Evolutionary conservation across 2,329 filamentous ascomycete species (phyloP).

Genomic region (Apiospora aurea): DNA sequence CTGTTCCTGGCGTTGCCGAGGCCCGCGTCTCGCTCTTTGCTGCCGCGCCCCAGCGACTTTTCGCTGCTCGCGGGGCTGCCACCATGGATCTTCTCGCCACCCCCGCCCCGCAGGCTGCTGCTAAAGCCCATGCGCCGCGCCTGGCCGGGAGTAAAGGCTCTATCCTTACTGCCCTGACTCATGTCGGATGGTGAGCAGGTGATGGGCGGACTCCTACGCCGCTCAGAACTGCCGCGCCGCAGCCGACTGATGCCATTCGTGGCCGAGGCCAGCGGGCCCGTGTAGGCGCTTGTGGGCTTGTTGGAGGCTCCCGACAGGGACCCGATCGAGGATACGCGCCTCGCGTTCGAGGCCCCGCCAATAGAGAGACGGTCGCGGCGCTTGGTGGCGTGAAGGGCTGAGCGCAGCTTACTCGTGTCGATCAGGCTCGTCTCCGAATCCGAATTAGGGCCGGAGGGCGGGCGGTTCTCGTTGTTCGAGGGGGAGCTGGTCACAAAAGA

Average conservation of each 20-base stretch:
- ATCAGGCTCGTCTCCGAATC: constrained; percentile 59
- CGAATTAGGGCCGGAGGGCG: constrained; percentile 51
- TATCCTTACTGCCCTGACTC: constrained; percentile 35
- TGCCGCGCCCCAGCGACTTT: constrained; percentile 31
- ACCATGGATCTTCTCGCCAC: constrained; percentile 28
- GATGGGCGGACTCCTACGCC: constrained; percentile 60
- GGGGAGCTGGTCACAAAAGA: constrained; percentile 28
- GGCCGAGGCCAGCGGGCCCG: constrained; percentile 54
- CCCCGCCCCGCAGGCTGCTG: constrained; percentile 42
- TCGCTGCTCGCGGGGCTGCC: constrained; percentile 32
- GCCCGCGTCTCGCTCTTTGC: constrained; percentile 32
- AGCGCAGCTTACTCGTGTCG: constrained; percentile 62
- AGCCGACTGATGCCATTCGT: constrained; percentile 64
- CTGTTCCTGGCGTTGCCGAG: constrained; percentile 36
- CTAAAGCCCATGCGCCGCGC: constrained; percentile 65
- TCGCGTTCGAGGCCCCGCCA: constrained; percentile 43
- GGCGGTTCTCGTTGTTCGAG: constrained; percentile 60
- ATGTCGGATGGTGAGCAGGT: constrained; percentile 56
- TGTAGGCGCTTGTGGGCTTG: constrained; percentile 44
- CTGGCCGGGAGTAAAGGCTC: constrained; percentile 60
- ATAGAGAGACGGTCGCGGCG: constrained; percentile 51
- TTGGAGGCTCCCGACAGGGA: constrained; percentile 42
- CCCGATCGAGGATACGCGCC: constrained; percentile 55
- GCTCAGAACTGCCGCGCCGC: constrained; percentile 57
- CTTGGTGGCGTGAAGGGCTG: constrained; percentile 61